Percentiles rank a stretch among this genome's conserved stretches.
Evolutionary conservation across 2,329 filamentous ascomycete genomes (phyloP).

Genomic region (Beauveria asiatica): DNA sequence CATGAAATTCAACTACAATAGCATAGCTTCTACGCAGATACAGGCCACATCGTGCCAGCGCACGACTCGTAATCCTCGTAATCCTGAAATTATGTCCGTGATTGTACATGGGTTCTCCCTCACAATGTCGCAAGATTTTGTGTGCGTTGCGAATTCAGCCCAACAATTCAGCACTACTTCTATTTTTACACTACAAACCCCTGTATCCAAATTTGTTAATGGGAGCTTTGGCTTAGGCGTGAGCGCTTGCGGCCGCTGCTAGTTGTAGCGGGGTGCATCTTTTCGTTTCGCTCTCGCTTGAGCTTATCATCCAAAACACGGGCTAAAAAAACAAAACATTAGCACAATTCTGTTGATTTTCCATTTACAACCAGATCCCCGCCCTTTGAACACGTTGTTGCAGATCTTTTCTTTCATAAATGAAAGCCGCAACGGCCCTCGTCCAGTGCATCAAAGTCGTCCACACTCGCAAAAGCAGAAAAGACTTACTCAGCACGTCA

Average conservation of each 20-base stretch:
- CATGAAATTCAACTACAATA: background rate
- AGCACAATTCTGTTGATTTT: conserved; percentile 14
- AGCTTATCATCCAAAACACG: conserved; percentile 59
- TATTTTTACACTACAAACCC: background rate
- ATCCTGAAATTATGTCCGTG: background rate
- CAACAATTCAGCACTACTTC: background rate
- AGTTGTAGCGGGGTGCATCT: conserved; percentile 40
- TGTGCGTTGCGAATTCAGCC: background rate
- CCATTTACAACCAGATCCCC: too few species aligned
- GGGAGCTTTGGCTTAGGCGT: conserved; percentile 38
- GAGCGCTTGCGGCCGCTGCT: conserved; percentile 48
- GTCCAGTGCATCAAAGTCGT: background rate
- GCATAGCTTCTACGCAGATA: background rate
- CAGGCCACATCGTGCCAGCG: background rate
- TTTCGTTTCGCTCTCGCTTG: conserved; percentile 53
- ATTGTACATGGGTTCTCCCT: background rate
- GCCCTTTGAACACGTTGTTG: too few species aligned
- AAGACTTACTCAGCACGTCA: conserved; percentile 69
- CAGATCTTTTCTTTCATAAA: too few species aligned
- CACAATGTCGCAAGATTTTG: background rate
- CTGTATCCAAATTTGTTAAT: background rate
- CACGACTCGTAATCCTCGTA: background rate
- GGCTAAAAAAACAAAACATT: conserved; percentile 30
- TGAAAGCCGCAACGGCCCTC: background rate
- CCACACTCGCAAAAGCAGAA: background rate